These are phyloP conservation scores for Trichoderma guizhouense DNA, from an alignment of 2,329 filamentous ascomycete genomes.

Conservation along the genomic window DNA sequence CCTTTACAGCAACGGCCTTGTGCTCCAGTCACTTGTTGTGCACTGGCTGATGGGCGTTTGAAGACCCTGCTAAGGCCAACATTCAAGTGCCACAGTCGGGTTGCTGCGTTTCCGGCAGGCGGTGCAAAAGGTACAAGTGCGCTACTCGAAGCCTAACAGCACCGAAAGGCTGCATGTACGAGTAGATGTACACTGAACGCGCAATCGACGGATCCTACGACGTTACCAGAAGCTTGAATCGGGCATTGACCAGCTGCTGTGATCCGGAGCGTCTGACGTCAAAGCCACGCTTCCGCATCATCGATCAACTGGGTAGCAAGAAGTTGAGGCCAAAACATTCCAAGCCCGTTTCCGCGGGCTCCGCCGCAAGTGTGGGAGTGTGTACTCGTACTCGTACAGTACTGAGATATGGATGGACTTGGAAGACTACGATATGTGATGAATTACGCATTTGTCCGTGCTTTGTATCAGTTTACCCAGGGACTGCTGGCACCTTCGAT, in stretches of 20 bases:
- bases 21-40: not conserved
- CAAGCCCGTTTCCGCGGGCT: not conserved
- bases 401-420: too few relatives aligned
- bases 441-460: not conserved
- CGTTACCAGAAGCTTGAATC: not conserved
- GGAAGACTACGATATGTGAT: not conserved
- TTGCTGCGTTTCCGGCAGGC: not conserved
- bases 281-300: constrained; percentile 11
- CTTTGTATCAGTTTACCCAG: not conserved
- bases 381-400: too few relatives aligned
- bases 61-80: not conserved
- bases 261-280: not conserved
- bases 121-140: not conserved
- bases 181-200: not conserved
- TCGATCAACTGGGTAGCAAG: not conserved
- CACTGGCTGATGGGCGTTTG: not conserved
- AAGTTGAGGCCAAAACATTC: not conserved
- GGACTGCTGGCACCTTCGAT: not conserved
- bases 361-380: not conserved
- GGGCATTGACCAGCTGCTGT: not conserved
- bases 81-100: not conserved
- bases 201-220: not conserved
- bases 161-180: not conserved
- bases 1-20: not conserved
- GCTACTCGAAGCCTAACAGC: constrained; percentile 11